Percentiles rank a stretch among this genome's conserved stretches.
Conservation (phyloP, 2,329 filamentous ascomycete species). For the Aschersonia sp. region DNA sequence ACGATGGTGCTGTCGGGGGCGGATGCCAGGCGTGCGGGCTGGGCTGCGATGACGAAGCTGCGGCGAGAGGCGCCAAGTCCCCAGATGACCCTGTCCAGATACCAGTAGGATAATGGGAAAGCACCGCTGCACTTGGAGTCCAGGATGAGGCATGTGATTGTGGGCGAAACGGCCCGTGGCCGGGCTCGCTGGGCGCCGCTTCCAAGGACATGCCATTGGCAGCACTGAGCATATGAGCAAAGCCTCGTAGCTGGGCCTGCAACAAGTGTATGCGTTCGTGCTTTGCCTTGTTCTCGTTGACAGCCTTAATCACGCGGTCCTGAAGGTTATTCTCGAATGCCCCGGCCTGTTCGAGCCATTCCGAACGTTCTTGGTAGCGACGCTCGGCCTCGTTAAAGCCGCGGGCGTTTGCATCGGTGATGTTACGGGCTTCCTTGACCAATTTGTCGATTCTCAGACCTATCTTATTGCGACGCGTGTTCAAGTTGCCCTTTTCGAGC, state of each 20-base stretch:
- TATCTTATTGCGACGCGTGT: constrained; percentile 60
- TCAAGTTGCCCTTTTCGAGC: constrained; percentile 46
- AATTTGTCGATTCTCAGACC: constrained; percentile 57
- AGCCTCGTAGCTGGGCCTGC: constrained; percentile 17
- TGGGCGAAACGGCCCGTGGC: constrained; percentile 7
- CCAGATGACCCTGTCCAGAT: constrained; percentile 21
- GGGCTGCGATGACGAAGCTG: constrained; percentile 15
- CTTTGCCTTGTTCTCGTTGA: constrained; percentile 11
- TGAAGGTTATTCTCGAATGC: constrained; percentile 31
- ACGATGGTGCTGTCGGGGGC: constrained; percentile 21
- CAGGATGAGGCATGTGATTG: constrained; percentile 20
- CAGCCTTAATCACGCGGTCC: constrained; percentile 26
- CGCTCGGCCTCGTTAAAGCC: constrained; percentile 50
- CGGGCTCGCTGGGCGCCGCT: constrained; percentile 6
- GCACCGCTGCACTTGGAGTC: constrained; percentile 19
- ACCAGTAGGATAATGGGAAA: constrained; percentile 18
- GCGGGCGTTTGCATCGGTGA: constrained; percentile 53
- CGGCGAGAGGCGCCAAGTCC: constrained; percentile 17
- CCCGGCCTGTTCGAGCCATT: constrained; percentile 30
- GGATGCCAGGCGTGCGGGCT: constrained; percentile 18
- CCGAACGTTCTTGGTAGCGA: constrained; percentile 33
- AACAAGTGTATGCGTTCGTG: constrained; percentile 16
- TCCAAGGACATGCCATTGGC: constrained; percentile 19
- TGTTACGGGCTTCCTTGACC: constrained; percentile 56
- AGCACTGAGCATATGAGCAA: constrained; percentile 16